phyloP scores from a whole-genome alignment of 2,329 filamentous ascomycete species.

The Septoria petroselini region DNA sequence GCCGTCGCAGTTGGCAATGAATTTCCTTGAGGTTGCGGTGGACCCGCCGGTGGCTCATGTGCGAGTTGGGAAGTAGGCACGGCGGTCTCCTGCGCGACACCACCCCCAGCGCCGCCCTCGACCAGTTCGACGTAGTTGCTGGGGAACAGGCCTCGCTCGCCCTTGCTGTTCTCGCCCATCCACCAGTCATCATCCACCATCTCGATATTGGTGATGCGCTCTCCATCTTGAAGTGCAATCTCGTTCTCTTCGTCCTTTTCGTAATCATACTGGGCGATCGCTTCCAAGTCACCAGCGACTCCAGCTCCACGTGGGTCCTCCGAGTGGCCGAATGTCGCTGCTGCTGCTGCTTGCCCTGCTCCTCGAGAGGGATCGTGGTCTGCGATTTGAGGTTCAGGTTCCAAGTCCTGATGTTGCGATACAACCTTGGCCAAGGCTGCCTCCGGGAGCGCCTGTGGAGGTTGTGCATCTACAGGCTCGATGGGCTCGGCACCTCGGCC shows the following conservation, averaged over 20 bases:
- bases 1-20: conserved; percentile 66
- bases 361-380: conserved; percentile 56
- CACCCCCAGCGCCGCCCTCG: conserved; percentile 47
- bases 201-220: conserved; percentile 85
- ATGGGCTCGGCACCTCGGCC: conserved; percentile 57
- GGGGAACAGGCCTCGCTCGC: conserved; percentile 88
- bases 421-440: conserved; percentile 61
- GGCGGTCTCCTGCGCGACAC: conserved; percentile 42
- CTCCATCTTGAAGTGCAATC: conserved; percentile 83
- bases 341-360: conserved; percentile 47
- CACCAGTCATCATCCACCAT: conserved; percentile 99
- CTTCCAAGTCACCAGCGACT: conserved; percentile 60
- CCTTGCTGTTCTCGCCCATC: conserved; percentile 84
- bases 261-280: conserved; percentile 88
- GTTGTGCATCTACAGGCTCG: conserved; percentile 51
- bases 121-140: conserved; percentile 94
- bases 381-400: conserved; percentile 61
- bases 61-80: conserved; percentile 28
- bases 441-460: conserved; percentile 59
- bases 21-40: conserved; percentile 39
- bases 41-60: conserved; percentile 19
- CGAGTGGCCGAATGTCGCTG: conserved; percentile 46
- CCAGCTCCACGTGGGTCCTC: conserved; percentile 39
- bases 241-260: conserved; percentile 98
- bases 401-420: conserved; percentile 62